Evolutionary conservation across 2,329 filamentous ascomycete genomes (phyloP), one percentile per base, ranked within the genome.

Genomic region (Colletotrichum sp.): DNA sequence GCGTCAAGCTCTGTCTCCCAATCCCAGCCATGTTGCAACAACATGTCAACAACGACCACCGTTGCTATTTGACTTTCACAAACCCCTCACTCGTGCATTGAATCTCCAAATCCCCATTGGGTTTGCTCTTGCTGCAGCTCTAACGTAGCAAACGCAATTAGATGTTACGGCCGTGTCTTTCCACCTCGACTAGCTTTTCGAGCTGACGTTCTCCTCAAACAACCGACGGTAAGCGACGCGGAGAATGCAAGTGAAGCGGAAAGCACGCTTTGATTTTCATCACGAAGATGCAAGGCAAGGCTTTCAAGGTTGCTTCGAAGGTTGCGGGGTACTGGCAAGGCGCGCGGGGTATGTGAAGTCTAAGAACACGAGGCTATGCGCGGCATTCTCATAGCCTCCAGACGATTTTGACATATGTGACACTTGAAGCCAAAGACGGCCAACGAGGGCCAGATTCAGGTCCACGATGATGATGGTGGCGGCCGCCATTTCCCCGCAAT

Each of bases 261-360:
- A n/a, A 32, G 30, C 11, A 25, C 16, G 44, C 57, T 61, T 65
- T 25, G 44, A 15, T 25, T 65, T 65, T 59, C 19, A 44, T 52
- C 13, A 13, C 28, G 34, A 13, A 39, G 30, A 30, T 28, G 6
- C 32, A 68, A 28, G 60, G 28, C 44, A 48, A 32, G 59, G 44
- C 32, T 36, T 32, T 13, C 63, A 68, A 68, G 61, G 72, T 74
- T 74, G 32, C 32, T 44, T 32, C 59, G 68, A 75, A 72, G 34
- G 70, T 76, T 76, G 74, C 74, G 74, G 74, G 71, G 70, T 68
- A 65, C 74, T 48, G 60, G 27, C 44, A 30, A 65, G 69, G 57
- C 39, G 64, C 70, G 74, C 74, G 74, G 74, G 70, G 74, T 60
- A 32, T 13, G 44, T 70, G 74, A 73, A 76, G 74, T 73, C 36